Evolutionary conservation across 1,284 basidiomycete species (phyloP).

Genomic region (Cystobasidium sp.): DNA sequence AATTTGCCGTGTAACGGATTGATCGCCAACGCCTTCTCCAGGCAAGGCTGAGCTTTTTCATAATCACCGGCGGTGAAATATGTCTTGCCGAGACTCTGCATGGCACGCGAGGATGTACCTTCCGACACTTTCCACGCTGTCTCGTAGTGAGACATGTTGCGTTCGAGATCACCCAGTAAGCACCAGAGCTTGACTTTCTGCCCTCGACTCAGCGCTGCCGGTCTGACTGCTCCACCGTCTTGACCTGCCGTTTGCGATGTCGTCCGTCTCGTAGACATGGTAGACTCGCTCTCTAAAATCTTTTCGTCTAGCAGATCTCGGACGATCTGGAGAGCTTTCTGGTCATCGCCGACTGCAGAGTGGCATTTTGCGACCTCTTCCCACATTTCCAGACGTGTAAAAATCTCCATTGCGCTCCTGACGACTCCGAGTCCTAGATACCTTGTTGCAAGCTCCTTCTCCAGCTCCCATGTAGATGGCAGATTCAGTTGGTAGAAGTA

Average conservation of each 20-base stretch:
- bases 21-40: constrained; percentile 77
- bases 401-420: constrained; percentile 85
- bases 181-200: constrained; percentile 95
- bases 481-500: constrained; percentile 79
- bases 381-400: constrained; percentile 93
- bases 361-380: constrained; percentile 88
- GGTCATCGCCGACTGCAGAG: constrained; percentile 74
- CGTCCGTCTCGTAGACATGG: constrained; percentile 62
- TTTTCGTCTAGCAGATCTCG: constrained; percentile 78
- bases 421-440: constrained; percentile 82
- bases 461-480: constrained; percentile 88
- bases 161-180: constrained; percentile 88
- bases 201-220: constrained; percentile 62
- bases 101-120: constrained; percentile 80
- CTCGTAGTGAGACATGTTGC: constrained; percentile 70
- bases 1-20: constrained; percentile 84
- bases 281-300: constrained; percentile 77
- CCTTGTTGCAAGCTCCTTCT: constrained; percentile 79
- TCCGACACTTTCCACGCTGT: constrained; percentile 82
- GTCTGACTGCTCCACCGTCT: constrained; percentile 51
- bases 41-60: constrained; percentile 67
- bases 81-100: constrained; percentile 85
- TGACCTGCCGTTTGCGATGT: constrained; percentile 62
- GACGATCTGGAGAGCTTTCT: constrained; percentile 76
- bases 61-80: constrained; percentile 75